A percentile compares a stretch with the other conserved stretches of the same genome.
Conservation (phyloP, 306 rosid species). For the Quercus gilva region DNA sequence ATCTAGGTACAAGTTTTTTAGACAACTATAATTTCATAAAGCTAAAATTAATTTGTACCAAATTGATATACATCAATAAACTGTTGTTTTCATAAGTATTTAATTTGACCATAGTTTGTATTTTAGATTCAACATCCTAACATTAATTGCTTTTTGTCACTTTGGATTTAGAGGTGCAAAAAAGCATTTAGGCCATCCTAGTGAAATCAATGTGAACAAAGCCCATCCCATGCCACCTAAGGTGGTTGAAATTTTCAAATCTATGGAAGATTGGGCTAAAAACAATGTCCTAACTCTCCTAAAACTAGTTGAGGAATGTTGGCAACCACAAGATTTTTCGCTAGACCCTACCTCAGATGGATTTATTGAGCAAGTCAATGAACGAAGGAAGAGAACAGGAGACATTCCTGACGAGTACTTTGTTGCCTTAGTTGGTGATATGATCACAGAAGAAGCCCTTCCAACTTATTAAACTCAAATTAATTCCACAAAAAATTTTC, state of each 20-base stretch:
- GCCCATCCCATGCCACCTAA: conserved; percentile 78
- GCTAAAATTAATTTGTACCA: no score
- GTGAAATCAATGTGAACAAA: conserved; percentile 72
- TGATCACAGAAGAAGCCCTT: conserved; percentile 84
- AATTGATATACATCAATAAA: no score
- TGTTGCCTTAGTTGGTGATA: conserved; percentile 82
- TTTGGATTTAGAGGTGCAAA: conserved; percentile 47
- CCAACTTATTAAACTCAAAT: conserved; percentile 84
- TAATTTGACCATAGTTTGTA: no score
- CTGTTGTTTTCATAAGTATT: no score
- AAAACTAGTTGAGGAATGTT: conserved; percentile 74
- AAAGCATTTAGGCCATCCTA: conserved; percentile 57
- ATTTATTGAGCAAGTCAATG: conserved; percentile 74
- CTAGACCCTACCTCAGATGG: conserved; percentile 68
- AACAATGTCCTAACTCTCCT: conserved; percentile 55
- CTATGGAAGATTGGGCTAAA: conserved; percentile 77
- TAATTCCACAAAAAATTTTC: conserved; percentile 61
- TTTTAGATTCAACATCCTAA: neutral
- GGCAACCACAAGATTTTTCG: conserved; percentile 85
- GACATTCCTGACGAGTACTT: conserved; percentile 82
- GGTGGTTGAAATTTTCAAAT: conserved; percentile 74
- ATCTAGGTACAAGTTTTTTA: no score
- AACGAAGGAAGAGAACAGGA: conserved; percentile 67
- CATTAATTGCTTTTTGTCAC: neutral
- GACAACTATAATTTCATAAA: no score